Evolutionary conservation across 257 asterid species (phyloP).

Genomic region (Datura wrightii): DNA sequence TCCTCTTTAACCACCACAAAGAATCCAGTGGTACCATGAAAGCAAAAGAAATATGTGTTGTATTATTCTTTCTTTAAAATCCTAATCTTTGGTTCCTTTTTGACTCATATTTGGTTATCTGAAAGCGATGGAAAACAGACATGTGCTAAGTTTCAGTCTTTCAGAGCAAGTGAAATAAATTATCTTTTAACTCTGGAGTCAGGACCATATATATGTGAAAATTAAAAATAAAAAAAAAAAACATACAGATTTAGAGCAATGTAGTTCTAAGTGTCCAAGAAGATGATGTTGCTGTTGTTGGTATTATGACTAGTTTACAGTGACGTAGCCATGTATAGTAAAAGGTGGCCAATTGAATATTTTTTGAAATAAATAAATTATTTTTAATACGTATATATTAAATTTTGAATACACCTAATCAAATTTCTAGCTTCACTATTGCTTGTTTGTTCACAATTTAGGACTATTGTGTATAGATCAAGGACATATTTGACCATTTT

Average conservation of each 20-base stretch:
- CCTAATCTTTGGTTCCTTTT: neutral
- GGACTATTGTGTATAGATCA: too few relatives aligned
- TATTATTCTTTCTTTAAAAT: neutral
- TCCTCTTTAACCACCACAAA: slow-evolving; percentile 4
- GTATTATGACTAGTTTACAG: too few relatives aligned
- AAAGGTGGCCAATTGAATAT: too few relatives aligned
- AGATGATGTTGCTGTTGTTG: too few relatives aligned
- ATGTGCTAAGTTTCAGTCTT: neutral
- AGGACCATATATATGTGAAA: neutral
- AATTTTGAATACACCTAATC: too few relatives aligned
- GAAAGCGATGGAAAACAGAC: slow-evolving; percentile 22
- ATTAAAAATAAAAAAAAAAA: neutral
- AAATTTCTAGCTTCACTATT: too few relatives aligned
- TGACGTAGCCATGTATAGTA: too few relatives aligned
- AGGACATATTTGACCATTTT: too few relatives aligned
- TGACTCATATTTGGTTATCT: neutral
- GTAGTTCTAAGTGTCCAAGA: neutral
- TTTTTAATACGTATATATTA: too few relatives aligned
- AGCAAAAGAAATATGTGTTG: slow-evolving; percentile 6
- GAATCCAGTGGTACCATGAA: slow-evolving; percentile 20
- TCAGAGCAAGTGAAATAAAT: neutral
- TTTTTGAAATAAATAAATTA: too few relatives aligned
- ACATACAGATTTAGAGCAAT: neutral
- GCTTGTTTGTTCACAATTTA: too few relatives aligned
- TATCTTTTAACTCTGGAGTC: neutral